A percentile compares a stretch with the other conserved stretches of the same genome.
Evolutionary conservation across 2,329 filamentous ascomycete species (phyloP).

Genomic region (Ophiostoma ulmi): DNA sequence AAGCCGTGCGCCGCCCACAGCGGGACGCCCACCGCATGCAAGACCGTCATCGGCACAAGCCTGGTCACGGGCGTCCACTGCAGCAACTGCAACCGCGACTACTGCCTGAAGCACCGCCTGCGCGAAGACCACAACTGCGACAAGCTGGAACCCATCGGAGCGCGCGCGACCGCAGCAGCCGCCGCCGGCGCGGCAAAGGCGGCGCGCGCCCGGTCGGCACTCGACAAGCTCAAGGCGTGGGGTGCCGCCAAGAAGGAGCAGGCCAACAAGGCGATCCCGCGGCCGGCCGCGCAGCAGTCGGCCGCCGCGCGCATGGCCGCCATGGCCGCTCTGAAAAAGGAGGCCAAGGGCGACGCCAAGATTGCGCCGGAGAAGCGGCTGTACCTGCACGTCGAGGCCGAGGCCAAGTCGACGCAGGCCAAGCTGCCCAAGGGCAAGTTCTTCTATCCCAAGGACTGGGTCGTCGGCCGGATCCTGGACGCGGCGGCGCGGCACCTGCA

Average conservation of each 20-base stretch:
- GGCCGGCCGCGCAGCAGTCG: slow-evolving; percentile 48
- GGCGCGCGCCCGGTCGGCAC: slow-evolving; percentile 66
- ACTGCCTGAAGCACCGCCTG: slow-evolving; percentile 73
- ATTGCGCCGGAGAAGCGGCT: slow-evolving; percentile 76
- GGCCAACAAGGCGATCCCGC: slow-evolving; percentile 53
- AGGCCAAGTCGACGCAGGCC: slow-evolving; percentile 74
- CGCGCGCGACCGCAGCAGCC: slow-evolving; percentile 31
- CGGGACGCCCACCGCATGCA: slow-evolving; percentile 52
- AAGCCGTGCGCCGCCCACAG: slow-evolving; percentile 60
- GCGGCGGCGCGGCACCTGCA: slow-evolving; percentile 70
- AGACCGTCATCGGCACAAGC: slow-evolving; percentile 64
- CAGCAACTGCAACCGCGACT: slow-evolving; percentile 62
- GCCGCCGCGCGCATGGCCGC: slow-evolving; percentile 62
- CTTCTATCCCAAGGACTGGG: slow-evolving; percentile 80
- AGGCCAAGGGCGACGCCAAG: slow-evolving; percentile 84
- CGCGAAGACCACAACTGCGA: slow-evolving; percentile 79
- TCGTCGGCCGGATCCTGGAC: slow-evolving; percentile 77
- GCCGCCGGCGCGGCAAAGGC: slow-evolving; percentile 44
- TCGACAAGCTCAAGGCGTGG: slow-evolving; percentile 76
- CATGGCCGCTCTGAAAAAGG: slow-evolving; percentile 74
- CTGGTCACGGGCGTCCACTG: slow-evolving; percentile 67
- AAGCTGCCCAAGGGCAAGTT: slow-evolving; percentile 79
- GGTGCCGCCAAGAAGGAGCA: slow-evolving; percentile 66
- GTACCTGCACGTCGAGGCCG: slow-evolving; percentile 86
- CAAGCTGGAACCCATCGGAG: slow-evolving; percentile 60